These are phyloP conservation scores for Dinochytrium kinnereticum DNA, from an alignment of 371 early-diverging fungal genomes.

Conservation along the genomic window DNA sequence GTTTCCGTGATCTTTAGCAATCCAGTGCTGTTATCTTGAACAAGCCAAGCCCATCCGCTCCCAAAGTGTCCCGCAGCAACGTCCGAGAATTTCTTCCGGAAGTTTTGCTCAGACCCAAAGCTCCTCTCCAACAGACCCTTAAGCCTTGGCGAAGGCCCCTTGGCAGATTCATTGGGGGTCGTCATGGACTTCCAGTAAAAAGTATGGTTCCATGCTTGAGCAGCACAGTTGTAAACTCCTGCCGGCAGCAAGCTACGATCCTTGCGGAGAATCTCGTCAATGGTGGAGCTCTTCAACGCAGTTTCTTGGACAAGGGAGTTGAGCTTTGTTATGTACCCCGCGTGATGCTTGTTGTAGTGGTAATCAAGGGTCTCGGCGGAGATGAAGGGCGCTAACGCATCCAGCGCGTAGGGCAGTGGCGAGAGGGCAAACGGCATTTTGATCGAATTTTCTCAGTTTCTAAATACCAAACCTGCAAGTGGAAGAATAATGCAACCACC, in stretches of 20 bases:
- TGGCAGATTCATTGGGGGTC: slow-evolving; percentile 12
- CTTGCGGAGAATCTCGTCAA: slow-evolving; percentile 26
- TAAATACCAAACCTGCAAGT: too few relatives aligned
- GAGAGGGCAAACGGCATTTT: slow-evolving; percentile 21
- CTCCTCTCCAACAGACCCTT: slow-evolving; percentile 23
- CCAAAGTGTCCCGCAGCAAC: slow-evolving; percentile 51
- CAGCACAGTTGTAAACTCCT: slow-evolving; percentile 44
- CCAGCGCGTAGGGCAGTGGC: slow-evolving; percentile 35
- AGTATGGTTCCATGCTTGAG: slow-evolving; percentile 42
- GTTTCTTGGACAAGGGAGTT: slow-evolving; percentile 23
- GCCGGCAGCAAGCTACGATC: slow-evolving; percentile 26
- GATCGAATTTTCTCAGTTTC: too few relatives aligned
- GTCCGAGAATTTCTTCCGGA: slow-evolving; percentile 40
- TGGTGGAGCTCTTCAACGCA: slow-evolving; percentile 23
- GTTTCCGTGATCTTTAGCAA: slow-evolving; percentile 46
- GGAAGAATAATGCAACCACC: not conserved
- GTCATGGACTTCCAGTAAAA: slow-evolving; percentile 40
- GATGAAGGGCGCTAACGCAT: slow-evolving; percentile 40
- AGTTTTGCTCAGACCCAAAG: slow-evolving; percentile 42
- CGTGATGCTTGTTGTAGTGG: slow-evolving; percentile 47
- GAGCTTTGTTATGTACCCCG: slow-evolving; percentile 42
- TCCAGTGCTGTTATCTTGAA: slow-evolving; percentile 36
- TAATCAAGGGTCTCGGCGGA: slow-evolving; percentile 36
- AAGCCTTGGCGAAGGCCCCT: slow-evolving; percentile 19
- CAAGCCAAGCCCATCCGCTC: slow-evolving; percentile 46